Evolutionary conservation across 257 asterid genomes (phyloP).

Genomic region (Ilex asprella): DNA sequence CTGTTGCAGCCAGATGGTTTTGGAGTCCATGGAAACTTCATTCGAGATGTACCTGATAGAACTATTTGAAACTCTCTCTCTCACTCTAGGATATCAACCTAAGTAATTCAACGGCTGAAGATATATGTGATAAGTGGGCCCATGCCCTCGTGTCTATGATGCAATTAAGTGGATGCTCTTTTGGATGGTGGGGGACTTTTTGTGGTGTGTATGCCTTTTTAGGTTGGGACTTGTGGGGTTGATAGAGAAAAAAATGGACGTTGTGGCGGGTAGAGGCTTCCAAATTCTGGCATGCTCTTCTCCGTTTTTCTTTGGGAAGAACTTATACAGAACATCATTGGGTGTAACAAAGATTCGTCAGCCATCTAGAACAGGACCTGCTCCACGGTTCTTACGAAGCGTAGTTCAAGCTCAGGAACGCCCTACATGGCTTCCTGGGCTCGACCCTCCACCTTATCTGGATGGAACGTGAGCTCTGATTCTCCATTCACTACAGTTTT

Average conservation of each 20-base stretch:
- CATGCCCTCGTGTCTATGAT: too few species aligned
- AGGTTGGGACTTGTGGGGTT: neutral
- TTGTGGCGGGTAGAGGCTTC: constrained; percentile 43
- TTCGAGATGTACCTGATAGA: too few species aligned
- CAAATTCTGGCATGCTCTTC: constrained; percentile 36
- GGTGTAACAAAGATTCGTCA: constrained; percentile 21
- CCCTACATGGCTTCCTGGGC: constrained; percentile 93
- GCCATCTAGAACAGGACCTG: constrained; percentile 23
- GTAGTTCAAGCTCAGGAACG: constrained; percentile 59
- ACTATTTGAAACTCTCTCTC: too few species aligned
- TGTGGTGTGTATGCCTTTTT: too few species aligned
- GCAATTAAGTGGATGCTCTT: too few species aligned
- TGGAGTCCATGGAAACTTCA: too few species aligned
- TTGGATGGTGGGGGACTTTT: too few species aligned
- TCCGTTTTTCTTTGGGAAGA: constrained; percentile 33
- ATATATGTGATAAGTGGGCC: too few species aligned
- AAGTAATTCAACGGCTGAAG: too few species aligned
- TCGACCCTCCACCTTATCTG: constrained; percentile 85
- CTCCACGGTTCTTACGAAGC: constrained; percentile 14
- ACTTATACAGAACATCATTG: constrained; percentile 19
- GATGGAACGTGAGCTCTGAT: constrained; percentile 65
- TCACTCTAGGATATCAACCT: too few species aligned
- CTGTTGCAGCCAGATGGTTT: too few species aligned
- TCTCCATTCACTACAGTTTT: neutral
- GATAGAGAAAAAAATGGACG: constrained; percentile 30